A percentile compares a stretch with the other conserved stretches of the same genome.
These are phyloP conservation scores for Byssoonygena ceratinophila DNA, from an alignment of 2,329 filamentous ascomycete species.

Conservation along the genomic window DNA sequence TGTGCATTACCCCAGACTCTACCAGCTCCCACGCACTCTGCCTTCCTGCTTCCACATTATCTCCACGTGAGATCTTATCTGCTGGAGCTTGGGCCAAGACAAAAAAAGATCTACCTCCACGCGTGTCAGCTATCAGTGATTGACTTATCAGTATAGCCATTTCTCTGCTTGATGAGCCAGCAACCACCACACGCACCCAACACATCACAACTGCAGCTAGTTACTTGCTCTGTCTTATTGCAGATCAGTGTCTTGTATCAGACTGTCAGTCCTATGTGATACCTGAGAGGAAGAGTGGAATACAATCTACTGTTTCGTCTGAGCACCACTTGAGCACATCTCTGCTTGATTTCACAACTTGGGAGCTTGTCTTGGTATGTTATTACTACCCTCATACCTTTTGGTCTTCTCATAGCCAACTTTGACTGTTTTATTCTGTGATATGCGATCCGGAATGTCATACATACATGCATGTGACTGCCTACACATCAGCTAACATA, in stretches of 20 bases:
- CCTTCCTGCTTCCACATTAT: background rate
- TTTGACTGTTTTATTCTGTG: no score
- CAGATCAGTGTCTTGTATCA: no score
- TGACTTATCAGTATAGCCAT: no score
- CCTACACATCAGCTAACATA: background rate
- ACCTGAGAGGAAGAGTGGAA: no score
- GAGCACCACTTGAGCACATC: background rate
- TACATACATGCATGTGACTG: background rate
- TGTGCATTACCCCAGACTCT: background rate
- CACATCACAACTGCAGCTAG: no score
- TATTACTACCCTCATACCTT: background rate
- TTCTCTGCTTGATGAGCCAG: background rate
- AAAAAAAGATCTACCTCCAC: background rate
- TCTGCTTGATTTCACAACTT: background rate
- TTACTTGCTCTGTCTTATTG: background rate
- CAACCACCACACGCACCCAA: background rate
- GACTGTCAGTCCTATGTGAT: no score
- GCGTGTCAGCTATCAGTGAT: background rate
- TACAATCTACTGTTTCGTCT: background rate
- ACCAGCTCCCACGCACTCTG: background rate
- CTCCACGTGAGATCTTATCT: constrained; percentile 2
- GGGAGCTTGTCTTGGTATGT: background rate
- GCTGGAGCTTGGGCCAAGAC: background rate
- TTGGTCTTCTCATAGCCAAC: no score
- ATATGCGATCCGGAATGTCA: background rate